Conservation (phyloP, 2,329 filamentous ascomycete species). For the Hymenotorrendiella dingleyae region DNA sequence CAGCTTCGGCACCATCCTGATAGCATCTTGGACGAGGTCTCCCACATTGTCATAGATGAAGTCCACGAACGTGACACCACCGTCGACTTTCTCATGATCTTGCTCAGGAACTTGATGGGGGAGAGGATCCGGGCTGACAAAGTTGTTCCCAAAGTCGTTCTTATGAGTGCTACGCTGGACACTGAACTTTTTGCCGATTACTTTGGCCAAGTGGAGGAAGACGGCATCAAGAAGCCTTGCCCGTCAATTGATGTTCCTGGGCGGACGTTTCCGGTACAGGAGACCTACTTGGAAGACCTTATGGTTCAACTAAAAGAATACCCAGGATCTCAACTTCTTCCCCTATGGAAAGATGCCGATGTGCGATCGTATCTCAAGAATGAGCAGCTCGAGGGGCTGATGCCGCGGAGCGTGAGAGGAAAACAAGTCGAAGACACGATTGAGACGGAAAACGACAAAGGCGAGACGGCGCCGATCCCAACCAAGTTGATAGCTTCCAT, state of each 20-base stretch:
- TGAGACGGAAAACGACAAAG: conserved; percentile 32
- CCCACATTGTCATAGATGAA: conserved; percentile 89
- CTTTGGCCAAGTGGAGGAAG: conserved; percentile 63
- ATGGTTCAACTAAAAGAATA: conserved; percentile 63
- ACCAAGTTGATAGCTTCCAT: conserved; percentile 73
- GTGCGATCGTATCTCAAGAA: conserved; percentile 27
- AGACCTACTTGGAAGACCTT: conserved; percentile 85
- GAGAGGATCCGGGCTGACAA: conserved; percentile 57
- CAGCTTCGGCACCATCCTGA: conserved; percentile 73
- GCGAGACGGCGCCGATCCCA: conserved; percentile 56
- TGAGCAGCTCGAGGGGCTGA: conserved; percentile 26
- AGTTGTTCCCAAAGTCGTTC: conserved; percentile 76
- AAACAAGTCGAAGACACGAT: background rate
- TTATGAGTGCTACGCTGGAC: conserved; percentile 95
- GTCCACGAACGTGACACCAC: conserved; percentile 91
- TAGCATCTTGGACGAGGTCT: conserved; percentile 79
- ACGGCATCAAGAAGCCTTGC: conserved; percentile 37
- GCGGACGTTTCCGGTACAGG: conserved; percentile 78
- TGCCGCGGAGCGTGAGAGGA: background rate
- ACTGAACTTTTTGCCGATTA: conserved; percentile 76
- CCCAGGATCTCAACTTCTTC: conserved; percentile 12
- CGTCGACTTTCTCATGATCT: conserved; percentile 85
- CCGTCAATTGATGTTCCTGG: conserved; percentile 88
- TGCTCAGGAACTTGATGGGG: conserved; percentile 78
- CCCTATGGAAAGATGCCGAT: background rate